Conservation (phyloP, 2,329 filamentous ascomycete genomes). For the Fonsecaea multimorphosa region DNA sequence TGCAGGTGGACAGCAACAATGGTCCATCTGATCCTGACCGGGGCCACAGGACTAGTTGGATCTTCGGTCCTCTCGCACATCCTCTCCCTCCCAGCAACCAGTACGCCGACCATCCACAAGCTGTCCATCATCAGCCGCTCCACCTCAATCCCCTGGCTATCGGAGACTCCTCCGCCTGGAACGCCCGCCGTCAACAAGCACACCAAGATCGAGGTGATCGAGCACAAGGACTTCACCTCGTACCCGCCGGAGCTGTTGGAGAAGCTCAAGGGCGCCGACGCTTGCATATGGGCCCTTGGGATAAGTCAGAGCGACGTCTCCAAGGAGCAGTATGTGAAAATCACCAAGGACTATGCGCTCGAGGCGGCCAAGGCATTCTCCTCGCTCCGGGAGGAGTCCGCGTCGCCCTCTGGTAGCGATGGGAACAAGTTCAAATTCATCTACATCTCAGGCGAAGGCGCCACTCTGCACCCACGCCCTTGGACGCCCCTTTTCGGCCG, state of each 20-base stretch:
- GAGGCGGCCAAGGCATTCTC: conserved; percentile 68
- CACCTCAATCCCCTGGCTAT: conserved; percentile 29
- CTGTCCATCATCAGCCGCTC: conserved; percentile 72
- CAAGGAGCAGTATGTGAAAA: conserved; percentile 70
- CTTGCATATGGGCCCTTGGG: conserved; percentile 76
- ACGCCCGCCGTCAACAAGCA: conserved; percentile 55
- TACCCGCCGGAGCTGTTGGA: conserved; percentile 65
- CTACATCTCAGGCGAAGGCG: conserved; percentile 64
- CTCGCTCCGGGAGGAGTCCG: conserved; percentile 42
- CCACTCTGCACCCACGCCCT: conserved; percentile 62
- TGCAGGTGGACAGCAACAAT: conserved; percentile 13
- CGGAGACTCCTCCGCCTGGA: conserved; percentile 67
- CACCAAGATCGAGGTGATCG: conserved; percentile 67
- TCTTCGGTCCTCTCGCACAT: conserved; percentile 67
- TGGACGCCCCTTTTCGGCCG: conserved; percentile 65
- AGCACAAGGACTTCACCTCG: conserved; percentile 69
- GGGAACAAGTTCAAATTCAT: conserved; percentile 34
- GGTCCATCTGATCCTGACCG: conserved; percentile 71
- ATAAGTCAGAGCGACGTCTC: conserved; percentile 65
- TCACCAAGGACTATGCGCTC: conserved; percentile 71
- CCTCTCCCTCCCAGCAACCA: conserved; percentile 53
- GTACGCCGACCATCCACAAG: conserved; percentile 56
- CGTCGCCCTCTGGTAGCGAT: not conserved
- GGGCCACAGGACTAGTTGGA: conserved; percentile 71
- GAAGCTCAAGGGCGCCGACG: conserved; percentile 68